Percentiles rank a stretch among this genome's conserved stretches.
These are phyloP conservation scores for Aspergillus japonicus DNA, from an alignment of 2,329 filamentous ascomycete species.

Conservation along the genomic window DNA sequence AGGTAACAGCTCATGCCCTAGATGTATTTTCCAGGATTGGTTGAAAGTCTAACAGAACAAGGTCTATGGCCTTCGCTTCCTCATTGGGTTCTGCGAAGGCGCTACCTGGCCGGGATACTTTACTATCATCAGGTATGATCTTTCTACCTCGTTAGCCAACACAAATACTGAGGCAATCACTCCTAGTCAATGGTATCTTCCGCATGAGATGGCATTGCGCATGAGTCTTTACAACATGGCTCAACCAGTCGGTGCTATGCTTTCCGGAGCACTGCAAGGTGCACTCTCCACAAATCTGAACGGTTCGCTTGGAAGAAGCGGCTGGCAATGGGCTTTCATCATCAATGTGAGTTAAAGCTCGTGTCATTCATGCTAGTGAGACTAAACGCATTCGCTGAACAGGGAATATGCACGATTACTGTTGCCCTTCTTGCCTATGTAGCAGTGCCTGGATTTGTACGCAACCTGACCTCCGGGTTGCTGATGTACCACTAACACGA, in stretches of 20 bases:
- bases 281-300: conserved; percentile 9
- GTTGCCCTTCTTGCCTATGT: conserved; percentile 3
- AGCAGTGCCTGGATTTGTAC: conserved; percentile 6
- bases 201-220: conserved; percentile 7
- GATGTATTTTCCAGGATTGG: background rate
- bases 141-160: background rate
- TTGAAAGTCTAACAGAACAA: background rate
- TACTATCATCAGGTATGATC: conserved; percentile 6
- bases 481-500: background rate
- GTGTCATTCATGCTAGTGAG: background rate
- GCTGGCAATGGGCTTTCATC: conserved; percentile 11
- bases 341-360: background rate
- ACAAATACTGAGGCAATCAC: background rate
- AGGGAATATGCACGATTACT: conserved; percentile 6
- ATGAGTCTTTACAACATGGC: conserved; percentile 12
- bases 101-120: conserved; percentile 8
- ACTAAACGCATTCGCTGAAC: accelerated
- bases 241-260: conserved; percentile 8
- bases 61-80: conserved; percentile 8
- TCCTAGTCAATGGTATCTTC: conserved; percentile 7
- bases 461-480: background rate
- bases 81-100: conserved; percentile 7
- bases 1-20: background rate
- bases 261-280: conserved; percentile 9
- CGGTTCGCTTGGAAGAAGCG: conserved; percentile 4